Conservation (phyloP, 2,329 filamentous ascomycete genomes). For the Aspergillus sp. region DNA sequence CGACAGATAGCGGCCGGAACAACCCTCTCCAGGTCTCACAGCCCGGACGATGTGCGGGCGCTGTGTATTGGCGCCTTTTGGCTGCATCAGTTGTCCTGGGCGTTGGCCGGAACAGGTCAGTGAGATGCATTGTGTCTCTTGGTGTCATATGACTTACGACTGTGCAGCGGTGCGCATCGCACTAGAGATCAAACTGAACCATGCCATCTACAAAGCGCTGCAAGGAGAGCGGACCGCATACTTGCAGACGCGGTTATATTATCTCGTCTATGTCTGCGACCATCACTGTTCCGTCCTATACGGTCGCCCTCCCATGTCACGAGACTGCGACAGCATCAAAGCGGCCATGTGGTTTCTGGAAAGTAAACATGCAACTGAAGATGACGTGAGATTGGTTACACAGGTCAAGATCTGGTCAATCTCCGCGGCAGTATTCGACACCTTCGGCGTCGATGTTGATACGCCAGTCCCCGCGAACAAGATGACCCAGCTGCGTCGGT, state of each 20-base stretch:
- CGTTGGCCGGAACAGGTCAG: too few species aligned
- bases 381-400: slow-evolving; percentile 33
- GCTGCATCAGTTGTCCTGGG: too few species aligned
- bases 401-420: slow-evolving; percentile 35
- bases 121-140: too few species aligned
- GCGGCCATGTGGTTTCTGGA: slow-evolving; percentile 27
- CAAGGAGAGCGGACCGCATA: slow-evolving; percentile 22
- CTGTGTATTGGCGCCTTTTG: too few species aligned
- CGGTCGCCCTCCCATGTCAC: slow-evolving; percentile 33
- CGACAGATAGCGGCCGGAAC: too few species aligned
- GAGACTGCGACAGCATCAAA: slow-evolving; percentile 32
- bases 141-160: too few species aligned
- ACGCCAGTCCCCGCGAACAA: slow-evolving; percentile 16
- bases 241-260: slow-evolving; percentile 28
- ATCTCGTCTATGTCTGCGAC: too few species aligned
- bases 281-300: slow-evolving; percentile 39
- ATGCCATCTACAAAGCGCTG: slow-evolving; percentile 22
- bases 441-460: slow-evolving; percentile 33
- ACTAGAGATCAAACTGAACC: slow-evolving; percentile 23
- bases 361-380: slow-evolving; percentile 29
- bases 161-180: too few species aligned
- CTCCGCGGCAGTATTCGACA: slow-evolving; percentile 27
- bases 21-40: too few species aligned
- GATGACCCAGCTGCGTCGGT: too few species aligned
- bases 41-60: too few species aligned